These are phyloP conservation scores for Aphanomyces cochlioides DNA, from an alignment of 352 stramenopile genomes.

Conservation along the genomic window DNA sequence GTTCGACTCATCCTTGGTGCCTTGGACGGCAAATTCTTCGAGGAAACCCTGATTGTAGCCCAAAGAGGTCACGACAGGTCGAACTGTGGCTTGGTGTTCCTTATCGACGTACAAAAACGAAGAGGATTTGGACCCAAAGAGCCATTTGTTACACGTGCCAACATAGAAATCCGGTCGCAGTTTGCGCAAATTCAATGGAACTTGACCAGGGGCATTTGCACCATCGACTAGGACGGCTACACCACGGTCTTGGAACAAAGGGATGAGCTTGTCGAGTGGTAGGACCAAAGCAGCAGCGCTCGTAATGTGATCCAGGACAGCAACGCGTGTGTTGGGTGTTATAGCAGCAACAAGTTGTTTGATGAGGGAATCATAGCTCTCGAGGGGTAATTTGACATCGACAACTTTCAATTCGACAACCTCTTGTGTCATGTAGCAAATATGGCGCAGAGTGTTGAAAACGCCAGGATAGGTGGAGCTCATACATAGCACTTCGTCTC, in stretches of 20 bases:
- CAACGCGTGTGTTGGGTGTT: slow-evolving; percentile 76
- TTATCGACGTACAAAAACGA: slow-evolving; percentile 84
- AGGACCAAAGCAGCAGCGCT: slow-evolving; percentile 73
- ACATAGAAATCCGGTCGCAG: slow-evolving; percentile 81
- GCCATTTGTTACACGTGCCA: slow-evolving; percentile 79
- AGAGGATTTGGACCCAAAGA: slow-evolving; percentile 82
- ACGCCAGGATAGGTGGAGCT: slow-evolving; percentile 83
- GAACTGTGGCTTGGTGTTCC: slow-evolving; percentile 62
- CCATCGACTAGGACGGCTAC: slow-evolving; percentile 80
- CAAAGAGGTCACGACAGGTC: slow-evolving; percentile 75
- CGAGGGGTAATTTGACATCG: slow-evolving; percentile 64
- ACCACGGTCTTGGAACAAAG: slow-evolving; percentile 66
- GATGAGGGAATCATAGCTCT: slow-evolving; percentile 64
- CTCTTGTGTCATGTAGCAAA: slow-evolving; percentile 85
- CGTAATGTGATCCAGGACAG: slow-evolving; percentile 80
- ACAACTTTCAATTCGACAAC: slow-evolving; percentile 87
- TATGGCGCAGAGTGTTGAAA: slow-evolving; percentile 74
- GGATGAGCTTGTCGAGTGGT: slow-evolving; percentile 77
- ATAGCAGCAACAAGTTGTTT: slow-evolving; percentile 69
- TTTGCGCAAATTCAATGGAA: slow-evolving; percentile 62
- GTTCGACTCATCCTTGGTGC: slow-evolving; percentile 76
- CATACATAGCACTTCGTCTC: slow-evolving; percentile 83
- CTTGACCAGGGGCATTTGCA: slow-evolving; percentile 65
- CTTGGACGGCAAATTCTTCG: slow-evolving; percentile 81
- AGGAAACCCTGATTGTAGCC: slow-evolving; percentile 76